Conservation (phyloP, 306 rosid species). For the Dicorynia guianensis region DNA sequence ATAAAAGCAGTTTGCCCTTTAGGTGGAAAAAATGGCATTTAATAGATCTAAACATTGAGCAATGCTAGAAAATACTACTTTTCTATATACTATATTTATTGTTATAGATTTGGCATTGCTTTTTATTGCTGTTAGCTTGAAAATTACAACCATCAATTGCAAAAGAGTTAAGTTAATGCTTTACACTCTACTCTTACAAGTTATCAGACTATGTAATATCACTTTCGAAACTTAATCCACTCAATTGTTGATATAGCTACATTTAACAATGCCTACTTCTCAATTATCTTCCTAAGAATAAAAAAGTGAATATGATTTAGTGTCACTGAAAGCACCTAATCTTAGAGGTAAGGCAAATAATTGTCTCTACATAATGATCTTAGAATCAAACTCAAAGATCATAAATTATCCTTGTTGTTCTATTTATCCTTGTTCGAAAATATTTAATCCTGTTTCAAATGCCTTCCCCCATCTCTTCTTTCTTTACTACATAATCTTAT, state of each 20-base stretch:
- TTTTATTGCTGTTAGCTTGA: background rate
- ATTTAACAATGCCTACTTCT: background rate
- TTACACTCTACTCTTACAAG: background rate
- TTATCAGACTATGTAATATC: background rate
- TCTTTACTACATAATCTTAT: too few species aligned
- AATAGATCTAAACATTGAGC: background rate
- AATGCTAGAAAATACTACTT: background rate
- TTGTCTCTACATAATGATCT: background rate
- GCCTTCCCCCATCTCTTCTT: too few species aligned
- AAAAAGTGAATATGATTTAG: background rate
- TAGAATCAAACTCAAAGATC: background rate
- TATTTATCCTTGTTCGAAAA: too few species aligned
- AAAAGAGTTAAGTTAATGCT: background rate
- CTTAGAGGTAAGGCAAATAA: background rate
- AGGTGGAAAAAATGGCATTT: background rate
- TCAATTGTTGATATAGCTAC: background rate
- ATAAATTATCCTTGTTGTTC: background rate
- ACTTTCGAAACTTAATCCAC: background rate
- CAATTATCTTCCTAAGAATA: background rate
- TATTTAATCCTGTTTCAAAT: too few species aligned
- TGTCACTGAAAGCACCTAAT: background rate
- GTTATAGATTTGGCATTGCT: background rate
- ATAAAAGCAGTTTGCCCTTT: slow-evolving; percentile 11
- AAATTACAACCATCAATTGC: slow-evolving; percentile 5
- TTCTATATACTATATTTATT: slow-evolving; percentile 13